phyloP scores from a whole-genome alignment of 2,329 filamentous ascomycete species.

The Pyrenophora seminiperda region DNA sequence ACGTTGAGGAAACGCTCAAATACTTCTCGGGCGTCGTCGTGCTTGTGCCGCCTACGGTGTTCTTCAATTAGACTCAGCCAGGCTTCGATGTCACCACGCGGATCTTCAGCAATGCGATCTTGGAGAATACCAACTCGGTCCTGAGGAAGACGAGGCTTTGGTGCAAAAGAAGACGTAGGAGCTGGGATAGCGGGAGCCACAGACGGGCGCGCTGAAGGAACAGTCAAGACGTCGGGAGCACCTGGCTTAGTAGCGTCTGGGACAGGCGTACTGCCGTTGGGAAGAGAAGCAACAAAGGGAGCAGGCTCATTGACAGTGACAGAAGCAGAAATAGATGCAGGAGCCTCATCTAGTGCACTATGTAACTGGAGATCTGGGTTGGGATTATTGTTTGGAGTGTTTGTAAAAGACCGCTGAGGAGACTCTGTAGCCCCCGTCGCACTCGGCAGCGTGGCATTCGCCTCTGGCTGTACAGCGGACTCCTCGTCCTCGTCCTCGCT shows the following conservation, averaged over 20 bases:
- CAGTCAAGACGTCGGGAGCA: conserved; percentile 33
- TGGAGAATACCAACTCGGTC: conserved; percentile 82
- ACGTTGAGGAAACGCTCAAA: conserved; percentile 87
- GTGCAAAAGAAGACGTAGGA: conserved; percentile 38
- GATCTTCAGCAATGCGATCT: conserved; percentile 88
- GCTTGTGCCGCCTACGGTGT: conserved; percentile 77
- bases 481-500: conserved; percentile 63
- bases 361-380: conserved; percentile 66
- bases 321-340: conserved; percentile 46
- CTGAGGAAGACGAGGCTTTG: conserved; percentile 65
- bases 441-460: conserved; percentile 55
- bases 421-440: conserved; percentile 55
- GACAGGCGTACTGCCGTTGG: conserved; percentile 50
- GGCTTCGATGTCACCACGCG: conserved; percentile 87
- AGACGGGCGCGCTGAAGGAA: conserved; percentile 43
- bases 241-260: conserved; percentile 46
- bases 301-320: conserved; percentile 51
- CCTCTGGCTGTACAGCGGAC: conserved; percentile 55
- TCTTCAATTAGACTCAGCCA: conserved; percentile 89
- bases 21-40: conserved; percentile 77
- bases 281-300: conserved; percentile 58
- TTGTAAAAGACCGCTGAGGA: conserved; percentile 60
- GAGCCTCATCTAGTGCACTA: conserved; percentile 60
- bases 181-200: conserved; percentile 48
- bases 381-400: conserved; percentile 61